Percentiles rank a stretch among this genome's conserved stretches.
Evolutionary conservation across 306 rosid species (phyloP).

Genomic region (Gynostemma pentaphyllum): DNA sequence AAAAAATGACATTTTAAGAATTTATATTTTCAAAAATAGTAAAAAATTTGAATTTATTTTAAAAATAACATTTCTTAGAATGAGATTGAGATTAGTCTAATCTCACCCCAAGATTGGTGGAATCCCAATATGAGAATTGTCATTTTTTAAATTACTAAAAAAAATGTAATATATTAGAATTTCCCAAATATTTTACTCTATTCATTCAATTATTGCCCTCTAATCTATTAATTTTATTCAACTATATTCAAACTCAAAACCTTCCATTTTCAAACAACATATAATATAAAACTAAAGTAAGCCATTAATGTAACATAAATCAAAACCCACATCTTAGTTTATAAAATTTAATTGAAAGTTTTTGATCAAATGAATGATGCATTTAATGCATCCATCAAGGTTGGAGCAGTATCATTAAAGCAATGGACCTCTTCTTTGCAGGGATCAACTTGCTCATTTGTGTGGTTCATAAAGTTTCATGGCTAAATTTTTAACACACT

Average conservation of each 20-base stretch:
- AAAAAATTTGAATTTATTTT: too few relatives aligned
- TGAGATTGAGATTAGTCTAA: too few relatives aligned
- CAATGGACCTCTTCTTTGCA: background rate
- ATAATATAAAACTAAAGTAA: background rate
- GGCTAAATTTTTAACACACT: background rate
- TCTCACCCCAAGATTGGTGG: too few relatives aligned
- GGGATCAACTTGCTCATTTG: background rate
- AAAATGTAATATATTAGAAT: too few relatives aligned
- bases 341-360: background rate
- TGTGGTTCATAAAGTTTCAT: background rate
- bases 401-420: background rate
- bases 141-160: too few relatives aligned
- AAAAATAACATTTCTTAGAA: too few relatives aligned
- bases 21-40: too few relatives aligned
- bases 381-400: constrained; percentile 8
- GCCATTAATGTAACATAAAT: background rate
- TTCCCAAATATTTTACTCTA: background rate
- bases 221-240: constrained; percentile 1
- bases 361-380: background rate
- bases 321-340: background rate
- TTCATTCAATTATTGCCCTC: constrained; percentile 1
- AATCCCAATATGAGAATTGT: too few relatives aligned
- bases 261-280: constrained; percentile 3
- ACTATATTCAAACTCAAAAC: background rate
- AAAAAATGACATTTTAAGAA: too few relatives aligned